Evolutionary conservation across 129 eudicot species (phyloP), one percentile per base, ranked within the genome.

Genomic region (Artemisia tridentata): DNA sequence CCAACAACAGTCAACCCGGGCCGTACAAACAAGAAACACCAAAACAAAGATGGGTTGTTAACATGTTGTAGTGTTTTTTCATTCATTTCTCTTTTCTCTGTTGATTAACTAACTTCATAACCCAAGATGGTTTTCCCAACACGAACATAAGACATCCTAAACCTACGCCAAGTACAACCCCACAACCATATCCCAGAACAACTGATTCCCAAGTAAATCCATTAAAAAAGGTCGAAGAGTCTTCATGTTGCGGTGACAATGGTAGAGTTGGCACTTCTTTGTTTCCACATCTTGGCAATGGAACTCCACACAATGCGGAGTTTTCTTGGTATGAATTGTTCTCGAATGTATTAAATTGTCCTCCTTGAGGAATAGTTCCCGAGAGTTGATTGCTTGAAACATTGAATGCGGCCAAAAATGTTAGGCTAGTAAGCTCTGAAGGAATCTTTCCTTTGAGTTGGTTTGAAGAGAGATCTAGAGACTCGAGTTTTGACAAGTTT

Each of bases 331-430:
- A 59, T 25, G 65, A 59, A 59, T 59, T 13, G 3, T 4, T 59
- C 9, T 13, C 19, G 16, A 11, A 59, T 23, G 65, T 59, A 59
- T 59, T 25, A 13, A 59, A 25, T 9, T 59, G 65, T 4, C 45
- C 45, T n/a, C 65, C 65, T 59, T 25, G 65, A 20, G 65, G 65
- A 3, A 59, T 59, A 13, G 43, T 13, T 11, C 65, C 65, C 13
- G 7, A 25, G 14, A 59, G 65, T 1, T 5, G 45, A 59, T 25
- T 59, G 9, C 38, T 59, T 13, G 65, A 59, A 59, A 59, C 45
- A 2, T 59, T 59, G 43, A 59, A 59, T 7, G 5, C 43, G 3
- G 2, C 19, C 16, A 59, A 3, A 25, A 13, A 59, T 3, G 65
- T 59, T 4, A 59, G 18, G 2, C 18, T 25, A 23, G 43, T 25